phyloP scores from a whole-genome alignment of 345 rosid genomes.

The Citrus sp. region DNA sequence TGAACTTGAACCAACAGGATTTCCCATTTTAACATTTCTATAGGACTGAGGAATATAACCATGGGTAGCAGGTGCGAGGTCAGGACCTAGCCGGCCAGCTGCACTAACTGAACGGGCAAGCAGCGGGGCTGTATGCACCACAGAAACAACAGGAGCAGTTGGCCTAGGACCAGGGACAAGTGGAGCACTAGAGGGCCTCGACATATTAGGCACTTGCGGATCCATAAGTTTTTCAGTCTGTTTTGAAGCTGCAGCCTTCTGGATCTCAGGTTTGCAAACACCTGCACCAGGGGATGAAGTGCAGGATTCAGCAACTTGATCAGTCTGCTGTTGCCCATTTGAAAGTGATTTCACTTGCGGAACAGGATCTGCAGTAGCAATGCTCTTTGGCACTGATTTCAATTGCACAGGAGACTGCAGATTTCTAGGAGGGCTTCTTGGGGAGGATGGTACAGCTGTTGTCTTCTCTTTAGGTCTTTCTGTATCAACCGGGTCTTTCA shows the following conservation, averaged over 20 bases:
- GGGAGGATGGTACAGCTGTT: constrained; percentile 47
- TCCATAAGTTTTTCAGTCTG: constrained; percentile 36
- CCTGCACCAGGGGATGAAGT: constrained; percentile 26
- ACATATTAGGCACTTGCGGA: constrained; percentile 45
- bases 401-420: constrained; percentile 29
- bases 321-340: constrained; percentile 40
- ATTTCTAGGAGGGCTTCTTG: constrained; percentile 43
- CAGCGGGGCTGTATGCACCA: constrained; percentile 53
- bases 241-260: constrained; percentile 39
- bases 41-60: constrained; percentile 69
- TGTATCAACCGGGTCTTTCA: constrained; percentile 39
- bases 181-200: constrained; percentile 96
- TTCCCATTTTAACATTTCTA: constrained; percentile 76
- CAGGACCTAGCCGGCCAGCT: constrained; percentile 73
- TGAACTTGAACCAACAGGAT: constrained; percentile 53
- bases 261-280: constrained; percentile 42
- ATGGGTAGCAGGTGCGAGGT: constrained; percentile 45
- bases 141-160: constrained; percentile 47
- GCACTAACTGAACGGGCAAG: constrained; percentile 87
- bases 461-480: constrained; percentile 65
- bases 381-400: constrained; percentile 45
- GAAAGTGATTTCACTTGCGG: constrained; percentile 39
- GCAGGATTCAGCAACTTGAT: constrained; percentile 31
- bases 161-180: constrained; percentile 55
- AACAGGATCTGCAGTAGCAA: constrained; percentile 29